Percentiles rank a stretch among this genome's conserved stretches.
These are phyloP conservation scores for Cryoendolithus antarcticus DNA, from an alignment of 2,329 filamentous ascomycete genomes.

Conservation along the genomic window DNA sequence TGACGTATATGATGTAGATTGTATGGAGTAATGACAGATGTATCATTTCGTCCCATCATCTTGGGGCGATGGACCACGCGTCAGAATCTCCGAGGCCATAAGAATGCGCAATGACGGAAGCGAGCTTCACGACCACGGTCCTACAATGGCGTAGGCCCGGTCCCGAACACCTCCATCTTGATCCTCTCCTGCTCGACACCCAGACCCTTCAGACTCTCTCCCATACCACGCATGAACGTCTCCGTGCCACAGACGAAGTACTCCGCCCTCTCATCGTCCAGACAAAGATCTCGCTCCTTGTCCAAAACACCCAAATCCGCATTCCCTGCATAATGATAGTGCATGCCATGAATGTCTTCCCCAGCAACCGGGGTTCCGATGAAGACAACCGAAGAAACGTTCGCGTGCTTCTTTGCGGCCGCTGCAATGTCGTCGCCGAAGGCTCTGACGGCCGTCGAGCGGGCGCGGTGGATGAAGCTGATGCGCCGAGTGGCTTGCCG, in stretches of 20 bases:
- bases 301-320: constrained; percentile 47
- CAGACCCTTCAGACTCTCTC: constrained; percentile 38
- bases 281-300: constrained; percentile 40
- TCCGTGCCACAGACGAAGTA: constrained; percentile 65
- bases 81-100: no score
- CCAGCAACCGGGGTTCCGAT: constrained; percentile 36
- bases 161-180: constrained; percentile 14
- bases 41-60: no score
- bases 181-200: constrained; percentile 38
- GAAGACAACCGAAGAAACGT: constrained; percentile 46
- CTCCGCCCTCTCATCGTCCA: constrained; percentile 42
- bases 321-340: constrained; percentile 49
- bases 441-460: constrained; percentile 39
- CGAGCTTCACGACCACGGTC: no score
- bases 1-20: constrained; percentile 12
- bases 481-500: constrained; percentile 34
- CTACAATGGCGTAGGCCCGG: constrained; percentile 5
- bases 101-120: no score
- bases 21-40: no score
- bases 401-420: constrained; percentile 31
- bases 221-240: constrained; percentile 54
- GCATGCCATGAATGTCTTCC: constrained; percentile 37
- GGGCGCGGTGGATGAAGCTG: constrained; percentile 51
- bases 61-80: no score
- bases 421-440: constrained; percentile 41